Percentiles rank a stretch among this genome's conserved stretches.
Evolutionary conservation across 331 rosid species (phyloP).

Genomic region (Malus hybrid): DNA sequence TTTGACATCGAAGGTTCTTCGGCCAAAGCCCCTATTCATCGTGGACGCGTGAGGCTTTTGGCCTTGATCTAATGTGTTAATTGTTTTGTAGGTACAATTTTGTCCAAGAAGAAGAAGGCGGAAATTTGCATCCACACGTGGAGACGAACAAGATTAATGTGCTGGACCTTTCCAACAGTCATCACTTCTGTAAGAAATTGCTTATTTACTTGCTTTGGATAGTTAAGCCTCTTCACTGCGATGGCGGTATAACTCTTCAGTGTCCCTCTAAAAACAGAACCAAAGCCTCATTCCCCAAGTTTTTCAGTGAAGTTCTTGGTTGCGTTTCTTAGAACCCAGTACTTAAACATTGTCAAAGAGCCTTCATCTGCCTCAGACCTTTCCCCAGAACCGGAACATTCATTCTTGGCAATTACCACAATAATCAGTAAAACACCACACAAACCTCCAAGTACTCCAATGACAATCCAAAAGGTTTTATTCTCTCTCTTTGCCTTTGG

Average conservation of each 20-base stretch:
- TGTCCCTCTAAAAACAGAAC: constrained; percentile 28
- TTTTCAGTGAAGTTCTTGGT: constrained; percentile 14
- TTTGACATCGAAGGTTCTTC: too few species aligned
- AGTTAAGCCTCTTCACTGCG: constrained; percentile 28
- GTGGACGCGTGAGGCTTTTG: too few species aligned
- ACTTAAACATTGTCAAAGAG: constrained; percentile 9
- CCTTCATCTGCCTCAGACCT: constrained; percentile 2
- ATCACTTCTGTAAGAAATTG: constrained; percentile 27
- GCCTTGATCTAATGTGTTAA: too few species aligned
- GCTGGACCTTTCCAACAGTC: constrained; percentile 28
- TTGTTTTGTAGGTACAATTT: too few species aligned
- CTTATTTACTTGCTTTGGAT: constrained; percentile 17
- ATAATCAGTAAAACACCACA: background rate
- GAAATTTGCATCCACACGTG: background rate
- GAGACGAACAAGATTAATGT: constrained; percentile 26
- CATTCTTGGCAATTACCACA: background rate
- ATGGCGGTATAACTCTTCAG: constrained; percentile 7
- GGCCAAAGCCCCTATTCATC: too few species aligned
- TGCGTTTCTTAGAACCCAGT: background rate
- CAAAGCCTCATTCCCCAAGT: constrained; percentile 33
- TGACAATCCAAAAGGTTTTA: background rate
- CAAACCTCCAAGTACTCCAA: background rate
- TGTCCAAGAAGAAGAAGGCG: too few species aligned
- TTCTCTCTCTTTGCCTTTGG: background rate
- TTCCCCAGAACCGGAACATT: background rate